These are phyloP conservation scores for Nicotiana undulata DNA, from an alignment of 257 asterid species.

Conservation along the genomic window DNA sequence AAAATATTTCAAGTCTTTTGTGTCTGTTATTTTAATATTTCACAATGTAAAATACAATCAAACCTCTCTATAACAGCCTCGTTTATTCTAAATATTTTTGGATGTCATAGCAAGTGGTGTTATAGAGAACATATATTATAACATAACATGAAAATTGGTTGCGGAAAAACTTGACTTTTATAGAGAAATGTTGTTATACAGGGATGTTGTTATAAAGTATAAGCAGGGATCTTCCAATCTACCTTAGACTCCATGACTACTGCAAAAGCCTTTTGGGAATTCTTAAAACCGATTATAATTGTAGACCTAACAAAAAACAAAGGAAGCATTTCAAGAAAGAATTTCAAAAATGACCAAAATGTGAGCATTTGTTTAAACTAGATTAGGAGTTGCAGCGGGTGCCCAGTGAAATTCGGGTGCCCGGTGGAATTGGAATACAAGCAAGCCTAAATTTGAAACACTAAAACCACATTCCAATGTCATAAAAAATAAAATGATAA, in stretches of 20 bases:
- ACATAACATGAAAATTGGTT: too few species aligned
- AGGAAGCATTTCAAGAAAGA: not conserved
- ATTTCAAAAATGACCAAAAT: not conserved
- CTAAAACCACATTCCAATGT: not conserved
- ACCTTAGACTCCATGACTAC: constrained; percentile 3
- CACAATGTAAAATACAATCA: not conserved
- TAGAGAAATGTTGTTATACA: too few species aligned
- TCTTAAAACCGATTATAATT: not conserved
- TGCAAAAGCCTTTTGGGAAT: not conserved
- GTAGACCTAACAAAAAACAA: not conserved
- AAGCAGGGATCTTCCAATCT: not conserved
- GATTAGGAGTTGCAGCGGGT: not conserved
- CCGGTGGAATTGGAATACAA: not conserved
- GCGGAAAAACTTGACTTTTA: too few species aligned
- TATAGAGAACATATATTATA: too few species aligned
- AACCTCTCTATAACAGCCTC: too few species aligned
- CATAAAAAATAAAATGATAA: not conserved
- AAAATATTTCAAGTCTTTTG: not conserved
- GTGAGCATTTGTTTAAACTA: not conserved
- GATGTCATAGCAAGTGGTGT: too few species aligned
- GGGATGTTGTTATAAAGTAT: too few species aligned
- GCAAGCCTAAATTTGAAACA: not conserved
- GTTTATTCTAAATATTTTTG: too few species aligned
- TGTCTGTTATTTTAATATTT: not conserved
- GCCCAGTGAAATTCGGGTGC: not conserved